These are phyloP conservation scores for Aspergillus felis DNA, from an alignment of 2,329 filamentous ascomycete genomes.

Conservation along the genomic window DNA sequence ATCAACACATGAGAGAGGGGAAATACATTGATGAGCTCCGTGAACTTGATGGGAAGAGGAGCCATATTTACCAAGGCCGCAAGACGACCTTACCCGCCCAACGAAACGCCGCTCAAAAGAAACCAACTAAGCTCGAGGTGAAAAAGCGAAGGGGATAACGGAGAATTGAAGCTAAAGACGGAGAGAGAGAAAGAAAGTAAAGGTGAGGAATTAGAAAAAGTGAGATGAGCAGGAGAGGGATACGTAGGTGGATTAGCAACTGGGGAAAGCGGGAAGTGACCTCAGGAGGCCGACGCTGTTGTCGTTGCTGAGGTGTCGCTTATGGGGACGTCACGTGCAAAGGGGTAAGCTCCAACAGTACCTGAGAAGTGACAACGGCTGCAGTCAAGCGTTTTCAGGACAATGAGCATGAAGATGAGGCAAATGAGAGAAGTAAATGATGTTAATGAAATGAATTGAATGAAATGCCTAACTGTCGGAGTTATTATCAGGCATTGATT, in stretches of 20 bases:
- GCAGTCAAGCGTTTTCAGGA: not conserved
- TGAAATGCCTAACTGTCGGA: not conserved
- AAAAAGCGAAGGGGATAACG: slow-evolving; percentile 12
- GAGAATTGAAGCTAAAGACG: slow-evolving; percentile 10
- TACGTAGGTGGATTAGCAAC: slow-evolving; percentile 18
- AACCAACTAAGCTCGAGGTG: slow-evolving; percentile 19
- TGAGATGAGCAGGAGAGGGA: slow-evolving; percentile 12
- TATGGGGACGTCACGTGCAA: slow-evolving; percentile 32
- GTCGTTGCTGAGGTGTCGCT: slow-evolving; percentile 41
- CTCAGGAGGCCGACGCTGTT: slow-evolving; percentile 37
- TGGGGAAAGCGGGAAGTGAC: slow-evolving; percentile 34
- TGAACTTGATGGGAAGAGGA: slow-evolving; percentile 86
- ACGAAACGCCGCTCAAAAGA: slow-evolving; percentile 36
- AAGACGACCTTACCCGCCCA: slow-evolving; percentile 41
- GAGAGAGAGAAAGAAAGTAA: slow-evolving; percentile 14
- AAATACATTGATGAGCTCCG: slow-evolving; percentile 76
- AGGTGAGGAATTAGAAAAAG: slow-evolving; percentile 13
- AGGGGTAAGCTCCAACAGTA: slow-evolving; percentile 14
- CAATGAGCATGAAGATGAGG: not conserved
- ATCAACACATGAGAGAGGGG: slow-evolving; percentile 31
- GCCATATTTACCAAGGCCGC: slow-evolving; percentile 48
- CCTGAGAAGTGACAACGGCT: slow-evolving; percentile 8
- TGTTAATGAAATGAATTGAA: not conserved
- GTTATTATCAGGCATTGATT: not conserved
- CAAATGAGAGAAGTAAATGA: not conserved